phyloP scores from a whole-genome alignment of 768 basidiomycete species.

The Xerocomus brunneocitrinus region DNA sequence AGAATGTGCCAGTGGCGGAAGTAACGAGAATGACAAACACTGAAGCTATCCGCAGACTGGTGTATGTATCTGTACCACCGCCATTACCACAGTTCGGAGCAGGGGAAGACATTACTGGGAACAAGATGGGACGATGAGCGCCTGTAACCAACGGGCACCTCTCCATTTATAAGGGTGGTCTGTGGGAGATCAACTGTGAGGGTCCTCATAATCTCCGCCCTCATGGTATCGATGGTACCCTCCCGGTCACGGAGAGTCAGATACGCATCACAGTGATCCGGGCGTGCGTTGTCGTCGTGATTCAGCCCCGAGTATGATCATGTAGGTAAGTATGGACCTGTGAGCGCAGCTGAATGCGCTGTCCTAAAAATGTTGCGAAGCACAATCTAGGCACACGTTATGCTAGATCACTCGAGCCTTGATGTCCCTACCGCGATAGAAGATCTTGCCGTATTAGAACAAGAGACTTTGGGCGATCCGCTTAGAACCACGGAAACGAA shows the following conservation, averaged over 20 bases:
- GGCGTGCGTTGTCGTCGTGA: background rate
- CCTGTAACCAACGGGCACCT: background rate
- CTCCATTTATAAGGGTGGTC: background rate
- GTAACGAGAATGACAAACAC: conserved; percentile 69
- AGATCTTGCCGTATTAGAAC: no score
- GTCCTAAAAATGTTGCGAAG: background rate
- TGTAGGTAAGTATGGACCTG: no score
- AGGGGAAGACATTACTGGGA: conserved; percentile 20
- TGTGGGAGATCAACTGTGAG: conserved; percentile 23
- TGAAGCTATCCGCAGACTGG: conserved; percentile 60
- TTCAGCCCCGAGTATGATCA: no score
- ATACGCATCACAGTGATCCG: background rate
- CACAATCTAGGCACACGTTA: no score
- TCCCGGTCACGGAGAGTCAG: conserved; percentile 15
- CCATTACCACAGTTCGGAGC: conserved; percentile 43
- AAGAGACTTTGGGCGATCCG: no score
- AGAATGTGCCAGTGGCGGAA: conserved; percentile 58
- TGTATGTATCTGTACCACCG: conserved; percentile 45
- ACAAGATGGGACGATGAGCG: background rate
- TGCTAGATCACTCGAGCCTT: no score
- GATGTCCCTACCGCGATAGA: no score
- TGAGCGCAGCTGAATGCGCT: no score
- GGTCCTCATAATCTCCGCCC: conserved; percentile 13
- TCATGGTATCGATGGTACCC: conserved; percentile 12
- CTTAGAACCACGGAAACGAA: no score